phyloP scores from a whole-genome alignment of 108 stramenopile species.

The Aurantiochytrium sp. region DNA sequence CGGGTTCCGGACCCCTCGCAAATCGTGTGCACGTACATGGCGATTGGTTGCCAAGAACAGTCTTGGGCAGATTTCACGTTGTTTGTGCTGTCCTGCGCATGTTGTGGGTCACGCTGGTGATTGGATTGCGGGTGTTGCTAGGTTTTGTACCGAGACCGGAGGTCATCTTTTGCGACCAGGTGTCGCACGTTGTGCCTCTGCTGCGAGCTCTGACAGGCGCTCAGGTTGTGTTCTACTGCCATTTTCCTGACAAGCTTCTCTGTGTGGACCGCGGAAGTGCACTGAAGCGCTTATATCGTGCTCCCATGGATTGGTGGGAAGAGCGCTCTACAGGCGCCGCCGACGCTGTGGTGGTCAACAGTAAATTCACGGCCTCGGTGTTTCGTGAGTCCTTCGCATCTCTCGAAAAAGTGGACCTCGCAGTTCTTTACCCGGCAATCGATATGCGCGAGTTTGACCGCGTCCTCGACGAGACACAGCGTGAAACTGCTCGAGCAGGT shows the following conservation, averaged over 20 bases:
- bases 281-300: conserved; percentile 29
- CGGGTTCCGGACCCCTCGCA: conserved; percentile 47
- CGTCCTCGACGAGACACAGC: background rate
- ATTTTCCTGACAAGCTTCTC: conserved; percentile 95
- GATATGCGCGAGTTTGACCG: conserved; percentile 35
- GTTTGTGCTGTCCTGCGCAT: conserved; percentile 45
- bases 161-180: conserved; percentile 55
- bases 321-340: conserved; percentile 68
- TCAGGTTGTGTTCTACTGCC: conserved; percentile 88
- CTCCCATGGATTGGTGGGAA: conserved; percentile 58
- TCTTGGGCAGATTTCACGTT: conserved; percentile 46
- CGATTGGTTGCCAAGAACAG: conserved; percentile 79
- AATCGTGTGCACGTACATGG: conserved; percentile 51
- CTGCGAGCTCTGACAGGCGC: conserved; percentile 21
- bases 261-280: conserved; percentile 29
- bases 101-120: conserved; percentile 14
- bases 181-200: conserved; percentile 40
- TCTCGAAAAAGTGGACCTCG: conserved; percentile 34
- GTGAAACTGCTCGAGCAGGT: background rate
- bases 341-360: conserved; percentile 82
- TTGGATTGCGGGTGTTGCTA: background rate
- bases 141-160: background rate
- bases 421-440: conserved; percentile 72
- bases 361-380: conserved; percentile 70
- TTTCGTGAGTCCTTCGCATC: conserved; percentile 60